phyloP scores from a whole-genome alignment of 2,329 filamentous ascomycete species.

The Sporothrix phasma region DNA sequence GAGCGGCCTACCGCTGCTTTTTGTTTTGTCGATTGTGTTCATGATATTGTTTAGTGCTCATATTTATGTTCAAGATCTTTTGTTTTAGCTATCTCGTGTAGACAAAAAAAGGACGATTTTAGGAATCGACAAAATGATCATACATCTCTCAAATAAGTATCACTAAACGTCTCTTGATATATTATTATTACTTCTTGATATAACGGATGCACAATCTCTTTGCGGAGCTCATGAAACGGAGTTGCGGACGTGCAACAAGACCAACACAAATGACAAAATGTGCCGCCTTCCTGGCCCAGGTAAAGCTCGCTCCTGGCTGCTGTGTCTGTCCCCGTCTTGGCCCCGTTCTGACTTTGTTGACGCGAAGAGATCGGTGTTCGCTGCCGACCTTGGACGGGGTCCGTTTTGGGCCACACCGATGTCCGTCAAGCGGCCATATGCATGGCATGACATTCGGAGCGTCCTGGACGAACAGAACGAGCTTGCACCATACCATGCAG shows the following conservation, averaged over 20 bases:
- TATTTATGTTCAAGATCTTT: too few relatives aligned
- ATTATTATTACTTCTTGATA: not conserved
- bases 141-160: too few relatives aligned
- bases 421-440: not conserved
- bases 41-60: too few relatives aligned
- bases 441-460: constrained; percentile 1
- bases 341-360: too few relatives aligned
- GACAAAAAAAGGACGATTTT: too few relatives aligned
- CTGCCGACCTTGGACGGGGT: constrained; percentile 1
- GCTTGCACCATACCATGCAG: not conserved
- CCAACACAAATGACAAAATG: not conserved
- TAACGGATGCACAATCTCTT: too few relatives aligned
- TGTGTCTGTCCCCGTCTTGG: constrained; percentile 4
- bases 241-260: not conserved
- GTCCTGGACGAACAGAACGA: not conserved
- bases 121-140: too few relatives aligned
- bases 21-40: too few relatives aligned
- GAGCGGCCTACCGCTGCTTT: too few relatives aligned
- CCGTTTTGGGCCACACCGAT: not conserved
- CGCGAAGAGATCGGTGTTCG: constrained; percentile 10
- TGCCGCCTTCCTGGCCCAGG: not conserved
- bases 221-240: not conserved
- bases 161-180: too few relatives aligned
- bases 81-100: too few relatives aligned
- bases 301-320: not conserved